phyloP scores from a whole-genome alignment of 2,329 filamentous ascomycete species.

The Coniella vitis region DNA sequence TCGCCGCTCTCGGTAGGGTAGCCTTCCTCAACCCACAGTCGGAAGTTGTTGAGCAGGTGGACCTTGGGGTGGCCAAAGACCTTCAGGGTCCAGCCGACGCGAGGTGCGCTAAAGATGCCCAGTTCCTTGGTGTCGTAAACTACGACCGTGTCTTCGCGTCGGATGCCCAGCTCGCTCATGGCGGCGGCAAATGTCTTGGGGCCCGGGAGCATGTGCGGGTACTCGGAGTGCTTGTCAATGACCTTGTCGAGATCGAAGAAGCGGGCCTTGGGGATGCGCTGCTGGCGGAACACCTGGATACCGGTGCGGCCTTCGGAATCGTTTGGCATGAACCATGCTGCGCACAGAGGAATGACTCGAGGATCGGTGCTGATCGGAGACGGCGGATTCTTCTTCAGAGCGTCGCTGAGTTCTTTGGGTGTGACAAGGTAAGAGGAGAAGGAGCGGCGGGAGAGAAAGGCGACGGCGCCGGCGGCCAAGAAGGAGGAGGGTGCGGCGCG shows the following conservation, averaged over 20 bases:
- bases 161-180: slow-evolving; percentile 84
- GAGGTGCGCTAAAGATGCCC: slow-evolving; percentile 88
- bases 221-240: slow-evolving; percentile 79
- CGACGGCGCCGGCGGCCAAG: slow-evolving; percentile 9
- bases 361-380: slow-evolving; percentile 75
- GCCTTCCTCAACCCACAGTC: slow-evolving; percentile 81
- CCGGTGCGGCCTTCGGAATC: slow-evolving; percentile 66
- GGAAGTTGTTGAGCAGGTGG: slow-evolving; percentile 92
- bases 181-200: slow-evolving; percentile 75
- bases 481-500: slow-evolving; percentile 6
- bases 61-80: slow-evolving; percentile 86
- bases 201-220: slow-evolving; percentile 92
- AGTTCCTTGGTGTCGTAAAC: slow-evolving; percentile 90
- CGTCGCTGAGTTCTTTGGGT: slow-evolving; percentile 72
- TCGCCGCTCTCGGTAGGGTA: slow-evolving; percentile 76
- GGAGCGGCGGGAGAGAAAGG: slow-evolving; percentile 34
- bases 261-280: slow-evolving; percentile 79
- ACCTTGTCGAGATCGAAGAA: slow-evolving; percentile 96
- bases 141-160: slow-evolving; percentile 80
- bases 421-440: slow-evolving; percentile 83
- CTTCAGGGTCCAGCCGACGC: slow-evolving; percentile 88
- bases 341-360: slow-evolving; percentile 81
- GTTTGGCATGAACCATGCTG: slow-evolving; percentile 94
- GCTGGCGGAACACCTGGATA: slow-evolving; percentile 70
- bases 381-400: slow-evolving; percentile 74